These are phyloP conservation scores for Neurospora tetraspora DNA, from an alignment of 495 filamentous ascomycete species.

Conservation along the genomic window DNA sequence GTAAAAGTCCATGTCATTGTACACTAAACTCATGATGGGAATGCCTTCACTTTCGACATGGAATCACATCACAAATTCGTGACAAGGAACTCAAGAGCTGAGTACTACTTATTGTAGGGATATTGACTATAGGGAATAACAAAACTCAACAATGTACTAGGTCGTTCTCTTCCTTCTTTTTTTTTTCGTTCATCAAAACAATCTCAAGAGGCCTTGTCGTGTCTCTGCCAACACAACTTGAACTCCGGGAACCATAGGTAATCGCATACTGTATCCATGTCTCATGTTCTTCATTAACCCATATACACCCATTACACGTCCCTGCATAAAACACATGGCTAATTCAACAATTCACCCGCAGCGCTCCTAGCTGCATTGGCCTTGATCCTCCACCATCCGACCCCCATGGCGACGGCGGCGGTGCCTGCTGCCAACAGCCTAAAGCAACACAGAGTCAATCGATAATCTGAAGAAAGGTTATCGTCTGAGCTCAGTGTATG, in stretches of 20 bases:
- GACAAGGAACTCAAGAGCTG: neutral
- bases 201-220: neutral
- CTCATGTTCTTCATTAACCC: neutral
- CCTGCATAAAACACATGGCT: neutral
- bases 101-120: neutral
- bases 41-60: neutral
- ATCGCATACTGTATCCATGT: neutral
- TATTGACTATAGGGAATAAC: neutral
- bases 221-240: neutral
- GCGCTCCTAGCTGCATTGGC: neutral
- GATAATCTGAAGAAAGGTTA: conserved; percentile 3
- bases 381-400: conserved; percentile 9
- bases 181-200: neutral
- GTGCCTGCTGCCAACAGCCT: conserved; percentile 12
- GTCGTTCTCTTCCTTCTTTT: neutral
- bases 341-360: neutral
- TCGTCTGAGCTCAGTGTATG: neutral
- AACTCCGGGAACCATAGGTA: neutral
- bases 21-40: neutral
- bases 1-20: too few species aligned
- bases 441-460: conserved; percentile 9
- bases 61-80: neutral
- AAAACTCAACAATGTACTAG: neutral
- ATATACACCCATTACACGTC: neutral
- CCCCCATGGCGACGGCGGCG: conserved; percentile 4